Conservation (phyloP, 2,329 filamentous ascomycete species). For the Drechslerella stenobrocha region DNA sequence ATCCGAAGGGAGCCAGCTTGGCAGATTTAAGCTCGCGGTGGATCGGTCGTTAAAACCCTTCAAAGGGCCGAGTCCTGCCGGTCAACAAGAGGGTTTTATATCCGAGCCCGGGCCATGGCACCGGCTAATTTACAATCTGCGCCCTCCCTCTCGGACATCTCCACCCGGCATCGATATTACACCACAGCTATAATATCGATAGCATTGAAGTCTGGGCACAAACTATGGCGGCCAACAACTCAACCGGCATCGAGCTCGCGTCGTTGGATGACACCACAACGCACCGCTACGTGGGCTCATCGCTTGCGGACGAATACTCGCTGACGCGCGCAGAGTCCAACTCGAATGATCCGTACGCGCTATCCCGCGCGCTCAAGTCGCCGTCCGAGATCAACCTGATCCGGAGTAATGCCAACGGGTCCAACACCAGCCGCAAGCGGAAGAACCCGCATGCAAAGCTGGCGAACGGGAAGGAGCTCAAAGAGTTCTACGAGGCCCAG, state of each 20-base stretch:
- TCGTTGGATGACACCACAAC: constrained; percentile 35
- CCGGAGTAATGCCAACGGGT: constrained; percentile 63
- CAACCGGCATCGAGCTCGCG: constrained; percentile 31
- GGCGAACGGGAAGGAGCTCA: constrained; percentile 63
- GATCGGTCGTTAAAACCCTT: too few species aligned
- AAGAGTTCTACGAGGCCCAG: constrained; percentile 83
- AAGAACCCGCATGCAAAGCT: constrained; percentile 54
- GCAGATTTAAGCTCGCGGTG: too few species aligned
- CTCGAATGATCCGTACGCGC: constrained; percentile 71
- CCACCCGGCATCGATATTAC: constrained; percentile 1
- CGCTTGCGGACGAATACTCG: constrained; percentile 26
- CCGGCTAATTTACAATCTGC: too few species aligned
- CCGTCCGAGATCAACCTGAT: constrained; percentile 77
- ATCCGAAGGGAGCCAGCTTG: too few species aligned
- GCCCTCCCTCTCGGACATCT: too few species aligned
- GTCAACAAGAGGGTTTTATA: too few species aligned
- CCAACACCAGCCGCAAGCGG: constrained; percentile 54
- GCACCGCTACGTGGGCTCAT: constrained; percentile 22
- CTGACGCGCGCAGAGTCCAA: constrained; percentile 29
- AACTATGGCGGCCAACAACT: constrained; percentile 11
- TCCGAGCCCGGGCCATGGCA: too few species aligned
- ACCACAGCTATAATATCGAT: constrained; percentile 4
- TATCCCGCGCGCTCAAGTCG: constrained; percentile 76
- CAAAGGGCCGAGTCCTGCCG: too few species aligned
- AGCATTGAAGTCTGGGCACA: constrained; percentile 1